Evolutionary conservation across 495 filamentous ascomycete species (phyloP).

Genomic region (Xylaria acuta): DNA sequence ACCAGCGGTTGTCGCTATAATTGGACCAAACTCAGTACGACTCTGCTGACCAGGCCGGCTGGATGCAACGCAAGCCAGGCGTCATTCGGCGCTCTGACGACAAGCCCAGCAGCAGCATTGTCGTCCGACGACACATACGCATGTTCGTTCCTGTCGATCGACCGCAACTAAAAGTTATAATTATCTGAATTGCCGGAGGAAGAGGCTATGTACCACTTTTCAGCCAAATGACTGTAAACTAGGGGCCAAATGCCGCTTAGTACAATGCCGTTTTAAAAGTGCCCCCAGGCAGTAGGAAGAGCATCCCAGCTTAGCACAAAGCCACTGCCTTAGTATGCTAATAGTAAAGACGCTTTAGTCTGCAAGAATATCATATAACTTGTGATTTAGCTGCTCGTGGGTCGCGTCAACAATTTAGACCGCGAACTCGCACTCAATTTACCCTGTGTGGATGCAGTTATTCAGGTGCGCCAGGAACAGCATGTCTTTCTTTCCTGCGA

Average conservation of each 20-base stretch:
- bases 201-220: constrained; percentile 8
- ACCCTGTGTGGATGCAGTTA: too few species aligned
- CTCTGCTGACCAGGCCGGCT: neutral
- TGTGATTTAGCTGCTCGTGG: too few species aligned
- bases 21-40: neutral
- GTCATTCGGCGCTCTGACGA: neutral
- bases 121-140: neutral
- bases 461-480: neutral
- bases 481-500: neutral
- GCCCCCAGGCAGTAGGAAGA: neutral
- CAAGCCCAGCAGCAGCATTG: neutral
- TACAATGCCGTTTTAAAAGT: neutral
- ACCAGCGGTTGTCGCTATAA: neutral
- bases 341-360: too few species aligned
- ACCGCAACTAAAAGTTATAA: neutral
- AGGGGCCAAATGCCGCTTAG: neutral
- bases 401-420: too few species aligned
- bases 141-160: neutral
- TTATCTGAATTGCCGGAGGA: constrained; percentile 12
- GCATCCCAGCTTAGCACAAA: neutral
- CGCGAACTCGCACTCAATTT: too few species aligned
- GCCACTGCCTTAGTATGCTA: neutral
- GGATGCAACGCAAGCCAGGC: neutral
- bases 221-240: neutral
- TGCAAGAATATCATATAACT: too few species aligned